Evolutionary conservation across 257 asterid species (phyloP), one percentile per base, ranked within the genome.

Genomic region (Avicennia marina): DNA sequence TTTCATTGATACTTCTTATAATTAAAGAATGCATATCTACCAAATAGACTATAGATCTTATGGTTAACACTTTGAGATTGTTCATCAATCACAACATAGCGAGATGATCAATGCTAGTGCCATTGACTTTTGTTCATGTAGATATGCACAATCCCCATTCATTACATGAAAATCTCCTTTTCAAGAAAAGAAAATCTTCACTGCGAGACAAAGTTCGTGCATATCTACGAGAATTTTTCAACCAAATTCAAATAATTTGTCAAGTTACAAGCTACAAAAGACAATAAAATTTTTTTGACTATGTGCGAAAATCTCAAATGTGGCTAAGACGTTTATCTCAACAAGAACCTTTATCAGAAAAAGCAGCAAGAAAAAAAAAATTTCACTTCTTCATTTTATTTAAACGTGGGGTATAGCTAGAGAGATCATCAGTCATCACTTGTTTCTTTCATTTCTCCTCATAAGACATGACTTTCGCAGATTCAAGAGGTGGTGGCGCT

Each of bases 11-110:
- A n/a, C n/a, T n/a, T n/a, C n/a, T n/a, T n/a, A n/a, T n/a, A n/a
- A n/a, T n/a, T n/a, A n/a, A n/a, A 63, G 16, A 73, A 53, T 58
- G 61, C 71, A 53, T 42, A 65, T 68, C 67, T 13, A 64, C 17
- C 29, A 11, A 12, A 48, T 46, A 63, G 69, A 64, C 60, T 68
- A 48, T 46, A 63, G 69, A 64, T 64, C 64, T 72, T 6, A 38
- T 18, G 22, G 11, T 42, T 8, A 59, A 54, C 64, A 33, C 40
- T n/a, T 24, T 54, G 9, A 7, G 41, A 41, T 43, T 51, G 47
- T 22, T 26, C 44, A 29, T 62, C 21, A 61, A 24, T 56, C 42
- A 15, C 2, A 2, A 41, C 7, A 52, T 59, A 65, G 4, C 9
- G 11, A 36, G 25, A 26, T 18, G 63, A 53, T 44, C 36, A 61